A percentile compares a stretch with the other conserved stretches of the same genome.
These are phyloP conservation scores for Lentinula sp. DNA, from an alignment of 768 basidiomycete species.

Conservation along the genomic window DNA sequence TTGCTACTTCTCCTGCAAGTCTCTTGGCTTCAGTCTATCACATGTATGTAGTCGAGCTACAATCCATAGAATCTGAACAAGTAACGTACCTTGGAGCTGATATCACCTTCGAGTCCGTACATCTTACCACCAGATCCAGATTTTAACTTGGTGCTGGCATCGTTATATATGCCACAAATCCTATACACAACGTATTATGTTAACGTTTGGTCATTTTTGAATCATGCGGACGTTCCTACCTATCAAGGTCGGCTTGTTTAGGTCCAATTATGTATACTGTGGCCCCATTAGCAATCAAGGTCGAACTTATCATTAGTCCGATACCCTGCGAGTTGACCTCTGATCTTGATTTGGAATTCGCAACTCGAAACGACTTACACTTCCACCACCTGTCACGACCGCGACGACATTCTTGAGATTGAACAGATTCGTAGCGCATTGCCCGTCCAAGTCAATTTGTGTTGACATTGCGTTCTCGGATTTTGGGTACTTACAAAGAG, in stretches of 20 bases:
- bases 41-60: background rate
- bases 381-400: slow-evolving; percentile 40
- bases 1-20: slow-evolving; percentile 31
- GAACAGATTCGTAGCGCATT: slow-evolving; percentile 32
- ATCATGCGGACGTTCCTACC: slow-evolving; percentile 12
- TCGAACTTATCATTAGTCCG: slow-evolving; percentile 45
- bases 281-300: slow-evolving; percentile 41
- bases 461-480: background rate
- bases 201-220: background rate
- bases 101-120: slow-evolving; percentile 34
- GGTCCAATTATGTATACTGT: slow-evolving; percentile 44
- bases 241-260: slow-evolving; percentile 32
- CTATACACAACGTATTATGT: slow-evolving; percentile 13
- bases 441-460: slow-evolving; percentile 18
- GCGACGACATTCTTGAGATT: slow-evolving; percentile 38
- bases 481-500: background rate
- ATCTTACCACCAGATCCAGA: slow-evolving; percentile 25
- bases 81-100: slow-evolving; percentile 28
- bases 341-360: background rate
- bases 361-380: slow-evolving; percentile 20
- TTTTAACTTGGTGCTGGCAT: slow-evolving; percentile 20
- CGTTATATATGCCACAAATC: slow-evolving; percentile 29
- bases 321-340: slow-evolving; percentile 27
- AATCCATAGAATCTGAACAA: background rate
- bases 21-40: slow-evolving; percentile 27